Evolutionary conservation across 129 eudicot species (phyloP), one percentile per base, ranked within the genome.

Genomic region (Flaveria linearis): DNA sequence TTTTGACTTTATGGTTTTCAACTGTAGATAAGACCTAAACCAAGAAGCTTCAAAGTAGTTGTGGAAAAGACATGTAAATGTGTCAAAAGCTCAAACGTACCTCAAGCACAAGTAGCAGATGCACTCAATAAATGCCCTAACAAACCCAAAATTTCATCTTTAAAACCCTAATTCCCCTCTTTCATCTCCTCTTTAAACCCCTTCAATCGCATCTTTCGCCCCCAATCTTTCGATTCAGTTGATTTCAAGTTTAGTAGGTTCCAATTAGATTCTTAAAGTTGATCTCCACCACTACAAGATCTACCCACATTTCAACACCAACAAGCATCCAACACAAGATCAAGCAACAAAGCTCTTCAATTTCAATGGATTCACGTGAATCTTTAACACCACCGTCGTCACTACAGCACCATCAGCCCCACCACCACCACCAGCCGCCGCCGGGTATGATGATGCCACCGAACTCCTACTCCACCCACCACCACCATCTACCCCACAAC

Each of bases 291-390:
- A 17, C 25, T 17, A 17, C 23, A 64, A 74, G 78, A 80, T 74
- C 73, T 46, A 61, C 73, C 68, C 51, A 60, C 78, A 76, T 60
- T 73, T 60, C 28, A 47, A 18, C 57, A 73, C 55, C 26, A 47
- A 12, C 63, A 51, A 14, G 7, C n/a, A 72, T 28, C 65, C 39
- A 56, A 18, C 22, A 56, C 36, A 18, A 73, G 55, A 39, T 57
- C 67, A 36, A 39, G 1, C 36, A 15, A 58, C 51, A 20, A 17
- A 36, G 41, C 7, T 36, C 41, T 36, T 26, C 16, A 18, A 45
- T 75, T 46, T 42, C 68, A 71, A 88, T 88, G 92, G 89, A 88
- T 85, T 85, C 86, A 22, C 87, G 81, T 45, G 88, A 77, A 69
- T 79, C 74, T 12, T 56, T 86, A 57, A 67, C 78, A 46, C 73